Percentiles rank a stretch among this genome's conserved stretches.
Conservation (phyloP, 768 basidiomycete genomes). For the Tricholoma flavovirens region DNA sequence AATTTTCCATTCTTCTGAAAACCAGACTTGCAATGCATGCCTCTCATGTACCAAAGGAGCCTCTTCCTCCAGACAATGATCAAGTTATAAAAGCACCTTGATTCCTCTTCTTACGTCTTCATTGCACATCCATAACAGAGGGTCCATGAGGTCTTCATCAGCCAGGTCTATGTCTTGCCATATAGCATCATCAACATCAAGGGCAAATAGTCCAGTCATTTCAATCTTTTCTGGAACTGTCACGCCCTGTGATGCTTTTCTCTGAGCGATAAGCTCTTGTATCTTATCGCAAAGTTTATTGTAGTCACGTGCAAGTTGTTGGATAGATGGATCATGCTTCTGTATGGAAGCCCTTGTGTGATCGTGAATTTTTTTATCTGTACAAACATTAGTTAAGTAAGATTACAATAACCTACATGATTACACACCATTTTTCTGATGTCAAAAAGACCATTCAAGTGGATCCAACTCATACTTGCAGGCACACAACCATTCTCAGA, state of each 20-base stretch:
- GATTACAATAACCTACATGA: too few relatives aligned
- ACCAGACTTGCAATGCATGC: conserved; percentile 20
- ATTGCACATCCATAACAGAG: conserved; percentile 24
- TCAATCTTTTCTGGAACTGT: conserved; percentile 19
- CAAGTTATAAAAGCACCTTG: conserved; percentile 17
- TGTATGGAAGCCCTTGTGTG: conserved; percentile 20
- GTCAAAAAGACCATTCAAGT: conserved; percentile 14
- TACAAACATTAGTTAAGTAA: neutral
- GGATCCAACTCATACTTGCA: conserved; percentile 24
- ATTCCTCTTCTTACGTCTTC: conserved; percentile 24
- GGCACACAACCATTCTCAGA: conserved; percentile 15
- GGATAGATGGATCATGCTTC: conserved; percentile 22
- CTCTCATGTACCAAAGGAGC: conserved; percentile 13
- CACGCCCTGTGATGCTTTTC: conserved; percentile 19
- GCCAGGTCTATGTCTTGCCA: conserved; percentile 29
- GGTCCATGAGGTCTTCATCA: conserved; percentile 11
- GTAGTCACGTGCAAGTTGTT: conserved; percentile 17
- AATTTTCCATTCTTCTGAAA: conserved; percentile 21
- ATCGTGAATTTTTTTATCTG: conserved; percentile 21
- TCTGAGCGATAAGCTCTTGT: conserved; percentile 10
- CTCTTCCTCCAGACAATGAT: conserved; percentile 21
- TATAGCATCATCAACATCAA: conserved; percentile 33
- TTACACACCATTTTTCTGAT: too few relatives aligned
- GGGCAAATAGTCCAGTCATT: conserved; percentile 17
- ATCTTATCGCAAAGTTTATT: conserved; percentile 24